phyloP scores from a whole-genome alignment of 768 basidiomycete genomes.

The Amanita brunnescens region DNA sequence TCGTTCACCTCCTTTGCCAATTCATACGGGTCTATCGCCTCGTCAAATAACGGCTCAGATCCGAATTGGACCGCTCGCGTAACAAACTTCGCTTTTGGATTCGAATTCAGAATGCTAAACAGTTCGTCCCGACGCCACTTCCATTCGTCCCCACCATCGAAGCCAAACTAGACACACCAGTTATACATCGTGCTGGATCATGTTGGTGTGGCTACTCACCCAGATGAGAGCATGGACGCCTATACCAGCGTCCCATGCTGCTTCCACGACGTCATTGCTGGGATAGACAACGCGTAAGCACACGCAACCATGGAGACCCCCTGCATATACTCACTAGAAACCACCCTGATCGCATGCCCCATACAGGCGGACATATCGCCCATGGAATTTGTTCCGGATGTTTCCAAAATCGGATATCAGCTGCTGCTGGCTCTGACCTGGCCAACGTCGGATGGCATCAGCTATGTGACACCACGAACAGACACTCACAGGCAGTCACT shows the following conservation, averaged over 20 bases:
- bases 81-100: constrained; percentile 54
- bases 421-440: constrained; percentile 49
- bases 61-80: constrained; percentile 64
- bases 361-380: constrained; percentile 59
- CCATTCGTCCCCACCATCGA: constrained; percentile 36
- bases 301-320: not conserved
- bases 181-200: not conserved
- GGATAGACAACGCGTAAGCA: constrained; percentile 1
- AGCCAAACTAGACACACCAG: constrained; percentile 3
- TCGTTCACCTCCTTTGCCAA: constrained; percentile 43
- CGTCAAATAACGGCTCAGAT: constrained; percentile 60
- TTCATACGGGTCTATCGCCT: constrained; percentile 36
- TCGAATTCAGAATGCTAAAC: constrained; percentile 43
- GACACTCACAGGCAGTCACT: constrained; percentile 46
- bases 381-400: constrained; percentile 48
- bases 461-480: not conserved
- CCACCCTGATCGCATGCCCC: constrained; percentile 36
- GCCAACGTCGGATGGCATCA: not conserved
- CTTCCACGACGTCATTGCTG: constrained; percentile 52
- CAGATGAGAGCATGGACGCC: constrained; percentile 71
- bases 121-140: constrained; percentile 43
- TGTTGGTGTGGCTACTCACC: constrained; percentile 30
- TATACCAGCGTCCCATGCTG: constrained; percentile 59
- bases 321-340: constrained; percentile 32
- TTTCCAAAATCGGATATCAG: constrained; percentile 49